Base-by-base conservation (phyloP, 2,329 filamentous ascomycete species). In the Colletotrichum noveboracense region DNA sequence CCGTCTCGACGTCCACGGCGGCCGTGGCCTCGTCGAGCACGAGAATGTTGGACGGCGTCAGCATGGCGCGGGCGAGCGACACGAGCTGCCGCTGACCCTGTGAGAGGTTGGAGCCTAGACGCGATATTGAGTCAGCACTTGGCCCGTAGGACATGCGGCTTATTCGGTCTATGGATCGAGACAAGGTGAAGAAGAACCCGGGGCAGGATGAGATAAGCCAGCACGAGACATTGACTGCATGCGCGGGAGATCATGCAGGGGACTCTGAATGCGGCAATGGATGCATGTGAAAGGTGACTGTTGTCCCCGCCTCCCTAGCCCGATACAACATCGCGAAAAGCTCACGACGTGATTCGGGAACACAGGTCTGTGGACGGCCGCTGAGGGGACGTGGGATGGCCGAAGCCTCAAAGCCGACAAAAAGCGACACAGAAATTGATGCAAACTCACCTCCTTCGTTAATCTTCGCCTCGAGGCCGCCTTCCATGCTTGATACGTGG, bases 1-100 rank as follows among this genome's bases (percentile, higher is more conserved):
- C 92, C 28, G 92, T 94, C 85, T 94, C 89, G 56, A 94, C 88
- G 81, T 94, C 91, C 13, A 93, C 91, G 28, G 89, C 91, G 79
- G 96, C 96, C 34, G 97, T 99, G 74, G 97, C 97, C 89, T 99
- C 97, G 83, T 99, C 97, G 32, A 99, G 90, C 4, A 99, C 96
- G 76, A 99, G 90, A 81, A 99, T 98, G 85, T 98, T 98, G 85
- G 95, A 98, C 16, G 97, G 97, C 7, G 96, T 97, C 64, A 99
- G 91, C 84, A 99, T 91, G 32, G 97, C 97, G 66, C 97, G 95
- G 55, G 97, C 97, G 61, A 99, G 90, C 21, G 96, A 98, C 68
- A 99, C 91, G 75, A 99, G 92, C 86, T 99, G 97, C 69, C 96
- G 93, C 85, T 99, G 97, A 66, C 97, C 97, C 83, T 97, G 94